These are phyloP conservation scores for Cyclocybe cylindracea DNA, from an alignment of 768 basidiomycete genomes.

Conservation along the genomic window DNA sequence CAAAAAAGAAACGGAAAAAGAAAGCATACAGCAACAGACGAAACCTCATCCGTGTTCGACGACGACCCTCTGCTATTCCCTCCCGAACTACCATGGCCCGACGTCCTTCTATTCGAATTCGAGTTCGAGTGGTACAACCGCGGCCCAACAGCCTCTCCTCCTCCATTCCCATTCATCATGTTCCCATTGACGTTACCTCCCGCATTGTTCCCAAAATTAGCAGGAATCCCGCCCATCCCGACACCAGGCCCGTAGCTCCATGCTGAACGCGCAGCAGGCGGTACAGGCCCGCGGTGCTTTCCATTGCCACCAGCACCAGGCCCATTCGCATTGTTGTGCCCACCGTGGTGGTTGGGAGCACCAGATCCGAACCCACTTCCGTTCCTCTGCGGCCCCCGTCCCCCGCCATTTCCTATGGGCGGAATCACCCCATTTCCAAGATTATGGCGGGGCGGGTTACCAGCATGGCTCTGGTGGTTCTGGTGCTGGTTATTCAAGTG, in stretches of 20 bases:
- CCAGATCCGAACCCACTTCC: conserved; percentile 27
- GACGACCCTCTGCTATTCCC: conserved; percentile 56
- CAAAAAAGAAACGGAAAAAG: conserved; percentile 3
- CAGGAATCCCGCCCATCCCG: conserved; percentile 44
- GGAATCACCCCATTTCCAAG: conserved; percentile 32
- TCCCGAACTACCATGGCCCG: conserved; percentile 50
- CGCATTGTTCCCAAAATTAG: conserved; percentile 21
- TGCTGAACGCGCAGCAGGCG: conserved; percentile 46
- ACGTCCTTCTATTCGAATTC: conserved; percentile 53
- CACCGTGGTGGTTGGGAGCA: not conserved
- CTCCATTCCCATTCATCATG: not conserved
- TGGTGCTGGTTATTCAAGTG: conserved; percentile 17
- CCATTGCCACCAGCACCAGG: conserved; percentile 31
- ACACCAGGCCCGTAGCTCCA: conserved; percentile 76
- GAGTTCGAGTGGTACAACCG: conserved; percentile 35
- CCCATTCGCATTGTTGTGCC: conserved; percentile 6
- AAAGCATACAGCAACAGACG: conserved; percentile 71
- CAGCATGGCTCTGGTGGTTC: not conserved
- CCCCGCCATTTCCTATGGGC: conserved; percentile 31
- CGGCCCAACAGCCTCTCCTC: conserved; percentile 63
- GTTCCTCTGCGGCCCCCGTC: conserved; percentile 22
- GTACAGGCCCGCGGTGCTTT: conserved; percentile 19
- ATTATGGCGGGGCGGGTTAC: conserved; percentile 24
- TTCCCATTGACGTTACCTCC: no score
- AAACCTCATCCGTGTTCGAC: conserved; percentile 66